Conservation (phyloP, 768 basidiomycete genomes). For the Boletus subparvulus region DNA sequence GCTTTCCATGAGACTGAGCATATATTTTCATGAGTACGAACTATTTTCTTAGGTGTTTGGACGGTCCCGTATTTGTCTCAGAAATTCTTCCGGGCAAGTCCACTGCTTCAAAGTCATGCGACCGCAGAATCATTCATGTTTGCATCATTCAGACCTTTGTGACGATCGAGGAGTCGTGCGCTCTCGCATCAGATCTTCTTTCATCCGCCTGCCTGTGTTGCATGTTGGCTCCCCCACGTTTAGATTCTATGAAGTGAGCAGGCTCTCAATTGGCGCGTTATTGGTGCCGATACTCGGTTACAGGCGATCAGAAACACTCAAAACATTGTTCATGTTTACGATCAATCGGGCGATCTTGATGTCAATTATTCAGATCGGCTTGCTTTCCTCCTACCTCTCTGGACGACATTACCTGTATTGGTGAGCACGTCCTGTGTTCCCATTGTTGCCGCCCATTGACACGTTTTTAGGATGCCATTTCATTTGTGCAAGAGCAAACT, state of each 20-base stretch:
- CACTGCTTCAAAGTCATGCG: neutral
- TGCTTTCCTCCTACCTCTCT: constrained; percentile 13
- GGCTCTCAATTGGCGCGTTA: neutral
- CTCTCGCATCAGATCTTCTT: constrained; percentile 16
- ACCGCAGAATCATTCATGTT: neutral
- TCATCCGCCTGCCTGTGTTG: constrained; percentile 14
- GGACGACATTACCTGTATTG: constrained; percentile 18
- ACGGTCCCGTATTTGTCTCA: neutral
- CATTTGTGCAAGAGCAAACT: constrained; percentile 26
- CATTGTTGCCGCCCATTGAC: neutral
- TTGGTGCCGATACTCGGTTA: neutral
- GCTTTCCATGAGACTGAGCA: constrained; percentile 3
- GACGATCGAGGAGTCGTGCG: constrained; percentile 13
- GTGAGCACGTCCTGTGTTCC: neutral
- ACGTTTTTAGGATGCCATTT: constrained; percentile 19
- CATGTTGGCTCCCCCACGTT: constrained; percentile 8
- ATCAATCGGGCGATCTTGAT: constrained; percentile 21
- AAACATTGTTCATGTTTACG: constrained; percentile 15
- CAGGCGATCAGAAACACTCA: constrained; percentile 15
- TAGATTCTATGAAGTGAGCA: constrained; percentile 7
- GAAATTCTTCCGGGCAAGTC: constrained; percentile 9
- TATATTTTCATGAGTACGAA: constrained; percentile 8
- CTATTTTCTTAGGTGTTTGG: constrained; percentile 11
- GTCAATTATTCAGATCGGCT: constrained; percentile 18
- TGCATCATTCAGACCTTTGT: constrained; percentile 2